These are phyloP conservation scores for Ceratobasidium sp. DNA, from an alignment of 1,284 basidiomycete genomes.

Conservation along the genomic window DNA sequence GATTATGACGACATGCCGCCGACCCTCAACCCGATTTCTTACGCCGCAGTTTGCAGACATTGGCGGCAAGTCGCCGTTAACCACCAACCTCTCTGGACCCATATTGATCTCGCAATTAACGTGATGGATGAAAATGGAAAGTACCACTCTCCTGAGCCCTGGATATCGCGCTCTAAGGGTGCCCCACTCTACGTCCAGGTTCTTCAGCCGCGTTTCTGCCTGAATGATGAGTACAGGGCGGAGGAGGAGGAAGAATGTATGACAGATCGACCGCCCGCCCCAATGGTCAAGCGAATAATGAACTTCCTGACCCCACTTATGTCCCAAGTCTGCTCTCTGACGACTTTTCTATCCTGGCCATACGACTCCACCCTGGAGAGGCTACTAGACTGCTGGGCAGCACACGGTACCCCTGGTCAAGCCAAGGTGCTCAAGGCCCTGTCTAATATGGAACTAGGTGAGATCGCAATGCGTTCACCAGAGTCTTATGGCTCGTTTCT, in stretches of 20 bases:
- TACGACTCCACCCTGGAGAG: neutral
- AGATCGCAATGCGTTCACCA: neutral
- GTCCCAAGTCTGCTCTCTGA: neutral
- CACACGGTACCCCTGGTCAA: neutral
- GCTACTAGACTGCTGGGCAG: neutral
- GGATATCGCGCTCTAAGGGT: neutral
- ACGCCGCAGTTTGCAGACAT: neutral
- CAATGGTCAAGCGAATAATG: neutral
- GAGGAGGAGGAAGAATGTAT: neutral
- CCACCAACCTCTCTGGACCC: neutral
- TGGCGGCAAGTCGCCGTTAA: neutral
- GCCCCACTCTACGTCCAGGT: neutral
- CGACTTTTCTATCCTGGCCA: neutral
- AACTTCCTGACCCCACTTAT: neutral
- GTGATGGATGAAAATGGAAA: neutral
- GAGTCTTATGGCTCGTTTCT: neutral
- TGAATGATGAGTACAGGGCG: neutral
- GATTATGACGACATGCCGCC: neutral
- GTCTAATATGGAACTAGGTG: neutral
- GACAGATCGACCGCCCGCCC: neutral
- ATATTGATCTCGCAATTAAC: constrained; percentile 1
- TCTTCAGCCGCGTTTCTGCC: neutral
- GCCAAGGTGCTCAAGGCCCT: neutral
- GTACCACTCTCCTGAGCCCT: neutral
- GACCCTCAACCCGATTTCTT: neutral